Evolutionary conservation across 2,329 filamentous ascomycete species (phyloP), one percentile per base, ranked within the genome.

Genomic region (Hyphodiscus sp.): DNA sequence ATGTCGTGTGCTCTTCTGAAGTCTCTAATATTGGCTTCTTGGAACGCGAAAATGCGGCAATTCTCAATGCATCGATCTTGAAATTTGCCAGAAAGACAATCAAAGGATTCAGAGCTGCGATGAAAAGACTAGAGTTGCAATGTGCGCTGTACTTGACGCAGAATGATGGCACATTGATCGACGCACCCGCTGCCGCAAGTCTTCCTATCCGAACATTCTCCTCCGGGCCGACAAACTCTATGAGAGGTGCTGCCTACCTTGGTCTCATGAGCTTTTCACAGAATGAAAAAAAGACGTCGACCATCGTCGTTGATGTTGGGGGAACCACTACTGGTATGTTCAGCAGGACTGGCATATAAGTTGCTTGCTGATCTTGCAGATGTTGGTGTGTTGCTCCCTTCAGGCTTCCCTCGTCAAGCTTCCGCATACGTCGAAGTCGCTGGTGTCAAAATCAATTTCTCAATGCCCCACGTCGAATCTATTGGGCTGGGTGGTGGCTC

Each of bases 31-130:
- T 61, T 16, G 61, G 60, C 5, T 59, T 81, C 49, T 65, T 83
- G 7, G 81, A 83, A 65, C 72, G 82, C 30, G 82, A 85, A 64
- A 85, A 85, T 59, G 81, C 82, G 0, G 75, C 80, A 0, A 81
- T 85, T 16, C 69, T 86, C 11, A 85, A 85, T 58, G 82, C 81
- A 0, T 75, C 80, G 0, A 83, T 85, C 26, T 68, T 84, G 2
- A 65, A 71, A 0, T 81, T 83, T 59, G 81, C 80, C 0, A 70
- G 73, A 16, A 71, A 70, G 54, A 83, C 80, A 0, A 81, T 83
- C 52, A 70, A 68, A 13, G 74, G 74, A 0, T 85, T 85, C 57
- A 71, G 76, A 38, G 68, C 70, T 18, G 75, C 81, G 0, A 74
- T 83, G 52, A 66, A 65, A 26, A 68, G 70, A 5, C 65, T 84